Evolutionary conservation across 495 filamentous ascomycete species (phyloP).

Genomic region (Cudoniella acicularis): DNA sequence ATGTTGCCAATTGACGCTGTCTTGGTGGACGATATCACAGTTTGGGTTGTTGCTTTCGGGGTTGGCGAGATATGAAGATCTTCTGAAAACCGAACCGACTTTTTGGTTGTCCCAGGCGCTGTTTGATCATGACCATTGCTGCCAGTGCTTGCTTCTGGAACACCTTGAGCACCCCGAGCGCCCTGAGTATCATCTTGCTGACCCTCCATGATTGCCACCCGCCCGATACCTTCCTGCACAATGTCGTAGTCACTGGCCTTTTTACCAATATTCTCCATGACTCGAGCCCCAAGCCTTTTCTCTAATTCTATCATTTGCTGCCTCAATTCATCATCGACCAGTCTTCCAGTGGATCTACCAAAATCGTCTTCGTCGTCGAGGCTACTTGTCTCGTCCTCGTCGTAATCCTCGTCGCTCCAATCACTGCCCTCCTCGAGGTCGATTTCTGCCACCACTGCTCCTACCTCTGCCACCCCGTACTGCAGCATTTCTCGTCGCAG

Average conservation of each 20-base stretch:
- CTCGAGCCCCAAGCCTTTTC: slow-evolving; percentile 57
- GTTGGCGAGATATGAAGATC: slow-evolving; percentile 64
- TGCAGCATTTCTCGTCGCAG: slow-evolving; percentile 88
- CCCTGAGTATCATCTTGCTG: neutral
- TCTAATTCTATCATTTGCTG: slow-evolving; percentile 82
- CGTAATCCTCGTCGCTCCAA: slow-evolving; percentile 49
- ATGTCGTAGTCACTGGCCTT: slow-evolving; percentile 29
- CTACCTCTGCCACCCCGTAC: slow-evolving; percentile 80
- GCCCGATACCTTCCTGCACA: slow-evolving; percentile 34
- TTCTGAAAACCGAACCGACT: slow-evolving; percentile 72
- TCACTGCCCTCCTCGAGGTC: slow-evolving; percentile 70
- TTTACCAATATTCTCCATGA: slow-evolving; percentile 51
- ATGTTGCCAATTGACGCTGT: slow-evolving; percentile 45
- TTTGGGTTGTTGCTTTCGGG: slow-evolving; percentile 25
- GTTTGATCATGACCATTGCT: neutral
- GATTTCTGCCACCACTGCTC: slow-evolving; percentile 88
- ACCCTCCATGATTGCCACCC: slow-evolving; percentile 29
- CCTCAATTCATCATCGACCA: slow-evolving; percentile 68
- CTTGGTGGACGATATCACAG: slow-evolving; percentile 12
- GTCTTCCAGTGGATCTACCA: slow-evolving; percentile 60
- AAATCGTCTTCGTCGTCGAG: slow-evolving; percentile 59
- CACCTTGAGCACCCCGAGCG: slow-evolving; percentile 5
- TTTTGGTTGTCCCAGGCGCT: slow-evolving; percentile 43
- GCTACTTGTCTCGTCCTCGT: slow-evolving; percentile 49
- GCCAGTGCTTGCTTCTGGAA: neutral